Conservation (phyloP, 1,284 basidiomycete genomes). For the Trichosporon sp. region DNA sequence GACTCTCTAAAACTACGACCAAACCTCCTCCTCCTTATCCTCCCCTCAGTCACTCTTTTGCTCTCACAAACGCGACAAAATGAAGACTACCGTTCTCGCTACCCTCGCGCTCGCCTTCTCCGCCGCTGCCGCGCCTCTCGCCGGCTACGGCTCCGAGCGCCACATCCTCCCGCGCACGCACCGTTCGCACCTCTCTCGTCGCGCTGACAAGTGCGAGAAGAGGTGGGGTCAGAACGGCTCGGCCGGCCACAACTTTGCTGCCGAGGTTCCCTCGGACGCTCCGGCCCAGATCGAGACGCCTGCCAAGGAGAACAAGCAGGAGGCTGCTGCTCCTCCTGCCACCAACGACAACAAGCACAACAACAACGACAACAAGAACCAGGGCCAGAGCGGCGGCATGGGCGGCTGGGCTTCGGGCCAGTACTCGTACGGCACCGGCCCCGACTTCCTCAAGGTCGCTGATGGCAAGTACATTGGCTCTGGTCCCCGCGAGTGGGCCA, state of each 20-base stretch:
- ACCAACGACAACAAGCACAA: not conserved
- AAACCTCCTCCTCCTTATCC: not conserved
- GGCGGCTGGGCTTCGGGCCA: not conserved
- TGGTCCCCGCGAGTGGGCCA: conserved; percentile 25
- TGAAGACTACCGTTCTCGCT: conserved; percentile 1
- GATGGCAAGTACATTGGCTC: conserved; percentile 32
- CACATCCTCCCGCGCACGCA: not conserved
- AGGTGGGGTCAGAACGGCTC: not conserved
- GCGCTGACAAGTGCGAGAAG: not conserved
- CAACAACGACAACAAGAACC: not conserved
- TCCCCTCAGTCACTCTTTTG: not conserved
- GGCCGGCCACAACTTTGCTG: not conserved
- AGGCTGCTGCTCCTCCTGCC: no score
- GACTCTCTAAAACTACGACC: not conserved
- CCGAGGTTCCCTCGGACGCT: not conserved
- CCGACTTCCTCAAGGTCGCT: conserved; percentile 41
- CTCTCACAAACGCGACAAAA: not conserved
- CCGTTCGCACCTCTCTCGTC: not conserved
- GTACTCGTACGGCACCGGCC: not conserved
- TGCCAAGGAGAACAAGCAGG: conserved; percentile 1
- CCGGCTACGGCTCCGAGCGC: not conserved
- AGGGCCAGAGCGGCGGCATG: not conserved
- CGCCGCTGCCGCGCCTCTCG: not conserved
- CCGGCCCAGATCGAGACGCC: not conserved
- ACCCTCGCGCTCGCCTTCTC: not conserved